A percentile compares a stretch with the other conserved stretches of the same genome.
These are phyloP conservation scores for Hypoxylon sp. DNA, from an alignment of 2,329 filamentous ascomycete species.

Conservation along the genomic window DNA sequence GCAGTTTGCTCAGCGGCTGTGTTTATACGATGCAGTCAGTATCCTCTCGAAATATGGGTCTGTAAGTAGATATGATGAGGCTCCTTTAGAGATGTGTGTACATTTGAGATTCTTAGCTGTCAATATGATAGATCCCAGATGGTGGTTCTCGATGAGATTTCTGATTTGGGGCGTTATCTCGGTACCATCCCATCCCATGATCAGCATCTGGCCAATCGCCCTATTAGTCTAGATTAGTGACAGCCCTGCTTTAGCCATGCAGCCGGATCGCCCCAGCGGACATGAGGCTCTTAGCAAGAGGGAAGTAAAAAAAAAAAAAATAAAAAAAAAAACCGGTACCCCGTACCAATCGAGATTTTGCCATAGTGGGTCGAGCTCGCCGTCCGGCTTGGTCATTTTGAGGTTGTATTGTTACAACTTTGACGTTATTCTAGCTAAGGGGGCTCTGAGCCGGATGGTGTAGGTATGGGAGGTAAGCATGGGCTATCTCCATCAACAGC, in stretches of 20 bases:
- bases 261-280: constrained; percentile 29
- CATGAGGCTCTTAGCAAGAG: constrained; percentile 28
- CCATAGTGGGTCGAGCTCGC: constrained; percentile 75
- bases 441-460: constrained; percentile 9
- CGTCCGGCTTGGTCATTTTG: constrained; percentile 60
- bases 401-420: constrained; percentile 49
- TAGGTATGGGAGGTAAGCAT: constrained; percentile 36
- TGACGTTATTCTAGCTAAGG: constrained; percentile 49
- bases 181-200: constrained; percentile 89
- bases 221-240: constrained; percentile 60
- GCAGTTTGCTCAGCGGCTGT: constrained; percentile 92
- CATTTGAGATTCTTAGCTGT: constrained; percentile 90
- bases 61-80: constrained; percentile 25
- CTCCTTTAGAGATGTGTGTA: constrained; percentile 70
- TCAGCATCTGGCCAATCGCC: constrained; percentile 82
- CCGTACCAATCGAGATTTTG: constrained; percentile 81
- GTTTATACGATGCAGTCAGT: constrained; percentile 51
- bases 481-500: constrained; percentile 38
- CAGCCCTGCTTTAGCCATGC: constrained; percentile 38
- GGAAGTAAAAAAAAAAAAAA: constrained; percentile 2
- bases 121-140: constrained; percentile 88
- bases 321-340: constrained; percentile 44
- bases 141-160: constrained; percentile 83
- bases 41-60: constrained; percentile 45
- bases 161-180: constrained; percentile 87